These are phyloP conservation scores for Plectosphaerella plurivora DNA, from an alignment of 2,329 filamentous ascomycete genomes.

Conservation along the genomic window DNA sequence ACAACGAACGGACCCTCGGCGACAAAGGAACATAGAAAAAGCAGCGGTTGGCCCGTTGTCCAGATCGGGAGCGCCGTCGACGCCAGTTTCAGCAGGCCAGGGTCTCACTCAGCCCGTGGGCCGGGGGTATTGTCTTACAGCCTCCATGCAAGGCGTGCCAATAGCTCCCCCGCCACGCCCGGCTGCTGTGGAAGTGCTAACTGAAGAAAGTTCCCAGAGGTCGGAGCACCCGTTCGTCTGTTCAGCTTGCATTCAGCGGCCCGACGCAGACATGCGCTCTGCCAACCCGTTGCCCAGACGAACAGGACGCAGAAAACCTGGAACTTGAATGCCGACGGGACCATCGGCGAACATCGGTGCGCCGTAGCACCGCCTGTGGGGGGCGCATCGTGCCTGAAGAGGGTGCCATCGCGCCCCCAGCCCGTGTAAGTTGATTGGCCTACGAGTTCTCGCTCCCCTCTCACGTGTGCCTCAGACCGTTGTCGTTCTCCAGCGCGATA, in stretches of 20 bases:
- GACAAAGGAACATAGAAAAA: not conserved
- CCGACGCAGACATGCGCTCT: not conserved
- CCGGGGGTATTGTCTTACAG: not conserved
- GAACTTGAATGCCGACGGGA: not conserved
- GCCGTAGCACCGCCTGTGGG: not conserved
- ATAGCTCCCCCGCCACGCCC: not conserved
- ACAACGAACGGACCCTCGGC: not conserved
- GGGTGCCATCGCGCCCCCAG: not conserved
- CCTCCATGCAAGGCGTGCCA: not conserved
- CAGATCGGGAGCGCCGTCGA: not conserved
- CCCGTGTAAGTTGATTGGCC: slow-evolving; percentile 3
- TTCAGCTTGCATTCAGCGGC: not conserved
- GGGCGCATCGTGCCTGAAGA: not conserved
- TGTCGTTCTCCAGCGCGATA: not conserved
- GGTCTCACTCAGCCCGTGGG: not conserved
- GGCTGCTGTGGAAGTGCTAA: no score
- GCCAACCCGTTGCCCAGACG: not conserved
- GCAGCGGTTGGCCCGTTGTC: not conserved
- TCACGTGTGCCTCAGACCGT: no score
- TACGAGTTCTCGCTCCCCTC: not conserved
- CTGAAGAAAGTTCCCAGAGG: not conserved
- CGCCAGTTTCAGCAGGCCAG: not conserved
- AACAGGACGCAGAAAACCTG: not conserved
- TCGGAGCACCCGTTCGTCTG: not conserved
- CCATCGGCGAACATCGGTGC: not conserved